Percentiles rank a stretch among this genome's conserved stretches.
Evolutionary conservation across 257 asterid species (phyloP).

Genomic region (Solanum commersonii): DNA sequence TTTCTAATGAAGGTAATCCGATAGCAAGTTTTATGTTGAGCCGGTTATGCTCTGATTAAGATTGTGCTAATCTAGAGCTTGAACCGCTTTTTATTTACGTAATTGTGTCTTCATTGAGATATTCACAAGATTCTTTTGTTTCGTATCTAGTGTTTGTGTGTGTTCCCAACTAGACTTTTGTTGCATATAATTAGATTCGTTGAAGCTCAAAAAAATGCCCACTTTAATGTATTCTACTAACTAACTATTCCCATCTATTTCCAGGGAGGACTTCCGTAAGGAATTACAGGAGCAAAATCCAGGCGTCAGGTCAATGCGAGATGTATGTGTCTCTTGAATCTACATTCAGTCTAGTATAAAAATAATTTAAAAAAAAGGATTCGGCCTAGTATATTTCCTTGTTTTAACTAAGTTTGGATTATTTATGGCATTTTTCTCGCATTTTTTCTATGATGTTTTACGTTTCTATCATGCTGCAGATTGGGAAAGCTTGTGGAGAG

Average conservation of each 20-base stretch:
- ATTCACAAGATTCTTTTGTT: neutral
- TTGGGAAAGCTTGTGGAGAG: slow-evolving; percentile 97
- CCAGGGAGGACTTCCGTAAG: slow-evolving; percentile 95
- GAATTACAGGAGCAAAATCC: slow-evolving; percentile 79
- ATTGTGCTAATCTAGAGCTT: neutral
- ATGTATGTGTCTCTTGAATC: slow-evolving; percentile 31
- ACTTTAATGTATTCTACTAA: neutral
- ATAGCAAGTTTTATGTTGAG: neutral
- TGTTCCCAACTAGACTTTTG: neutral
- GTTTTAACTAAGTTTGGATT: neutral
- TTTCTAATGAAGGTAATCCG: neutral
- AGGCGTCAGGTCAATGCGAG: slow-evolving; percentile 81
- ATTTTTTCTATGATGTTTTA: neutral
- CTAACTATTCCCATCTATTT: neutral
- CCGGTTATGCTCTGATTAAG: neutral
- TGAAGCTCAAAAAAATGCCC: neutral
- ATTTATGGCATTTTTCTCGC: neutral
- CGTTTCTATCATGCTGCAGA: slow-evolving; percentile 27
- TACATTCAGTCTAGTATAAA: neutral
- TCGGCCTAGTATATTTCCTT: neutral
- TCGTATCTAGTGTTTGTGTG: neutral
- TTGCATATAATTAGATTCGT: neutral
- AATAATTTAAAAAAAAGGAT: neutral
- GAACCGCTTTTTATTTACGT: neutral
- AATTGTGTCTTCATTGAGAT: neutral